Conservation (phyloP, 2,329 filamentous ascomycete genomes). For the Pezicula carpinea region DNA sequence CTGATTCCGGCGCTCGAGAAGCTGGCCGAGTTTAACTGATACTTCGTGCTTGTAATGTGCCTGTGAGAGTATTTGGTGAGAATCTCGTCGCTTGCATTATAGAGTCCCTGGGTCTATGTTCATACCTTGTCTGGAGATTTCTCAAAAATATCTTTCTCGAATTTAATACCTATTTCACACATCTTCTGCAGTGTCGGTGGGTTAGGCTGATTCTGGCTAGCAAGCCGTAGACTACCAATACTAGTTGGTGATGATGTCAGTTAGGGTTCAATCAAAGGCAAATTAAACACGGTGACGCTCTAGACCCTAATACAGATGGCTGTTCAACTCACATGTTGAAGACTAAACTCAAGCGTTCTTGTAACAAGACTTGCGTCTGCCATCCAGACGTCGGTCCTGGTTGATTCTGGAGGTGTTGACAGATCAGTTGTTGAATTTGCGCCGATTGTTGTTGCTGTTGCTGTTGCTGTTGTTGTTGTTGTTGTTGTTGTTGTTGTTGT, state of each 20-base stretch:
- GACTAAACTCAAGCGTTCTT: conserved; percentile 26
- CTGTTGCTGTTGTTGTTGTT: conserved; percentile 6
- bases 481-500: conserved; percentile 6
- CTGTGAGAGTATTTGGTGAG: conserved; percentile 9
- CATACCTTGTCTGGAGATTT: conserved; percentile 24
- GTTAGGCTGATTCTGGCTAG: conserved; percentile 18
- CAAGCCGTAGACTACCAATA: conserved; percentile 24
- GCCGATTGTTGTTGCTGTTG: conserved; percentile 1
- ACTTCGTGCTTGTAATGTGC: conserved; percentile 22
- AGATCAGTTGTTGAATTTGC: conserved; percentile 26
- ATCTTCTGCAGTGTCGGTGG: conserved; percentile 19
- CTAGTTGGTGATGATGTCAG: conserved; percentile 12
- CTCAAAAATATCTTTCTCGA: conserved; percentile 26
- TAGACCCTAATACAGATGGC: background rate
- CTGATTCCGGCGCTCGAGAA: conserved; percentile 22
- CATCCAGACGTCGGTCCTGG: conserved; percentile 21
- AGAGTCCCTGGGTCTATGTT: background rate
- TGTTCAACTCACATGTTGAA: conserved; percentile 26
- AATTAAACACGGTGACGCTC: no score
- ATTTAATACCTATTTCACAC: conserved; percentile 25
- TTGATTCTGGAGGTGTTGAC: conserved; percentile 18
- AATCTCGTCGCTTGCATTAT: background rate
- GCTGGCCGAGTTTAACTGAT: conserved; percentile 21
- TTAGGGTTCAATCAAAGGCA: conserved; percentile 2
- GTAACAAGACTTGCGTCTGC: conserved; percentile 19